A percentile compares a stretch with the other conserved stretches of the same genome.
Evolutionary conservation across 192 early-diverging fungal species (phyloP).

Genomic region (Geranomyces variabilis): DNA sequence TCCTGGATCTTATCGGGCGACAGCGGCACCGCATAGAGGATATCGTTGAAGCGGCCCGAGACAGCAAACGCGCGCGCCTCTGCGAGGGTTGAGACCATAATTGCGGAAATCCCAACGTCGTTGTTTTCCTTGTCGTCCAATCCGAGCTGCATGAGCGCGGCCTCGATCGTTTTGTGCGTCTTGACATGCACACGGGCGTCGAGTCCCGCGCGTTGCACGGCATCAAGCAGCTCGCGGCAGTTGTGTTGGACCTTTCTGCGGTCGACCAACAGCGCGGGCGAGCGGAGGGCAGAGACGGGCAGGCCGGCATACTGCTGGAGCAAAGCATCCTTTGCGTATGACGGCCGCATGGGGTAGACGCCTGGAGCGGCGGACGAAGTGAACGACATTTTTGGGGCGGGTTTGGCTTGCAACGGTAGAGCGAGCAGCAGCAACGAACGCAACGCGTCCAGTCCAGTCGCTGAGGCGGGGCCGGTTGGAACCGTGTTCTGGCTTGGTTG

Average conservation of each 20-base stretch:
- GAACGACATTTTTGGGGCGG: conserved; percentile 21
- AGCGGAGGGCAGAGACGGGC: conserved; percentile 5
- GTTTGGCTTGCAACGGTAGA: too few species aligned
- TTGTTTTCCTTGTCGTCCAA: neutral
- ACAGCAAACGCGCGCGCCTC: conserved; percentile 31
- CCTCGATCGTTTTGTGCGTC: conserved; percentile 33
- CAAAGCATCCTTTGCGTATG: conserved; percentile 24
- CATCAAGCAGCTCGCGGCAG: conserved; percentile 7
- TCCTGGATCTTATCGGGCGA: conserved; percentile 33
- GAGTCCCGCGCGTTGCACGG: conserved; percentile 10
- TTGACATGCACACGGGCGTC: conserved; percentile 29
- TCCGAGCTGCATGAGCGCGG: conserved; percentile 24
- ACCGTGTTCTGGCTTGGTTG: too few species aligned
- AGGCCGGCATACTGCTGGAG: conserved; percentile 13
- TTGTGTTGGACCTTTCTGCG: conserved; percentile 10
- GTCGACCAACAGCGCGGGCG: conserved; percentile 25
- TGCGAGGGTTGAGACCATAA: conserved; percentile 24
- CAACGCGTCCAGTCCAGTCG: too few species aligned
- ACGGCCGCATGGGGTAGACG: conserved; percentile 17
- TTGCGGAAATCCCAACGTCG: neutral
- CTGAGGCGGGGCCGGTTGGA: too few species aligned
- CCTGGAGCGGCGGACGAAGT: conserved; percentile 21
- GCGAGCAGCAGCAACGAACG: too few species aligned
- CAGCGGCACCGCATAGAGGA: conserved; percentile 28
- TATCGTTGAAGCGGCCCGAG: conserved; percentile 22